These are phyloP conservation scores for Sporothrix pallida DNA, from an alignment of 2,329 filamentous ascomycete species.

Conservation along the genomic window DNA sequence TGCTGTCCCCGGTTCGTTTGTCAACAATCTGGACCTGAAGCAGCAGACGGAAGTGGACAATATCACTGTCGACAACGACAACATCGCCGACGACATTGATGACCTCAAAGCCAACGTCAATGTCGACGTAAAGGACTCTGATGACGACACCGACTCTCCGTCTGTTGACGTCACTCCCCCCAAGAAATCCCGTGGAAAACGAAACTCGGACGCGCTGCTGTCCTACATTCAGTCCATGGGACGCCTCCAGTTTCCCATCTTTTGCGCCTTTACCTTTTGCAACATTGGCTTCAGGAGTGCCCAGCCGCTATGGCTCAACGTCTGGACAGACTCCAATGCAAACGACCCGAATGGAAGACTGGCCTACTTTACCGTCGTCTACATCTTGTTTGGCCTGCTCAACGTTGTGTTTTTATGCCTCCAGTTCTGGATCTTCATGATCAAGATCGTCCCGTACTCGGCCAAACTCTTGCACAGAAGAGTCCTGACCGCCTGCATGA, in stretches of 20 bases:
- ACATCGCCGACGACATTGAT: constrained; percentile 29
- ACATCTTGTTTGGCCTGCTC: constrained; percentile 41
- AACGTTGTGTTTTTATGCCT: constrained; percentile 34
- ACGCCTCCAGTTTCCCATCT: constrained; percentile 18
- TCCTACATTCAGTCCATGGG: constrained; percentile 33
- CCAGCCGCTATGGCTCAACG: constrained; percentile 53
- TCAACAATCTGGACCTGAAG: constrained; percentile 30
- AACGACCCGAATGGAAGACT: constrained; percentile 48
- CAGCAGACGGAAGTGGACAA: constrained; percentile 19
- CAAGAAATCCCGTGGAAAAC: constrained; percentile 29
- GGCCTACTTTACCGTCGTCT: constrained; percentile 48
- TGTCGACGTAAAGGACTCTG: neutral
- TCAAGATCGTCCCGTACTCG: constrained; percentile 44
- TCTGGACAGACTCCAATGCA: constrained; percentile 51
- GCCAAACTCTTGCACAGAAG: constrained; percentile 43
- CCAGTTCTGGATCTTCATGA: constrained; percentile 42
- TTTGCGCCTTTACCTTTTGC: constrained; percentile 30
- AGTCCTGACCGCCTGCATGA: constrained; percentile 38
- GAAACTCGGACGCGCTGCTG: constrained; percentile 33
- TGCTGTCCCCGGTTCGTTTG: constrained; percentile 36
- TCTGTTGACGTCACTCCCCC: neutral
- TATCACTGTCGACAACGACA: constrained; percentile 7
- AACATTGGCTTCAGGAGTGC: constrained; percentile 31
- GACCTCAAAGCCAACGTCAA: constrained; percentile 14
- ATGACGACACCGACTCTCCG: constrained; percentile 13